Percentiles rank a stretch among this genome's conserved stretches.
These are phyloP conservation scores for Balansia obtecta DNA, from an alignment of 2,329 filamentous ascomycete species.

Conservation along the genomic window DNA sequence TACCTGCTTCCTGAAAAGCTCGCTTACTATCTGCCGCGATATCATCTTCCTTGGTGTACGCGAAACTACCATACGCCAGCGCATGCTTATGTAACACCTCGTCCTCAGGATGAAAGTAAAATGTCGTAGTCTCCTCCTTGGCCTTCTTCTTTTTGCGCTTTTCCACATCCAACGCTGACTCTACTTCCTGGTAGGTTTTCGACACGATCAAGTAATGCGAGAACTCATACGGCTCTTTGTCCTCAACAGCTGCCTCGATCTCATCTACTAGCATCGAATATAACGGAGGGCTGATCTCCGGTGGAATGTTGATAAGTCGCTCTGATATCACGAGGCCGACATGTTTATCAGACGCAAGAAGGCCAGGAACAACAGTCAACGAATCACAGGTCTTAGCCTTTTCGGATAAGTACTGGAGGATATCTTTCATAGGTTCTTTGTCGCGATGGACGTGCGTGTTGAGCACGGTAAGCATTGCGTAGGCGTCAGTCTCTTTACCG, in stretches of 20 bases:
- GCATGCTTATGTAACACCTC: slow-evolving; percentile 75
- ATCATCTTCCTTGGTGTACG: slow-evolving; percentile 72
- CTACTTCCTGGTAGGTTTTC: slow-evolving; percentile 84
- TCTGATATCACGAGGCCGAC: slow-evolving; percentile 85
- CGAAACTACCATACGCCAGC: slow-evolving; percentile 54
- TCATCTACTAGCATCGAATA: slow-evolving; percentile 92
- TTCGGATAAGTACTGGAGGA: slow-evolving; percentile 58
- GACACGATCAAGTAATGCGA: slow-evolving; percentile 86
- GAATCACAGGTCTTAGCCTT: slow-evolving; percentile 40
- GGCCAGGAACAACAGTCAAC: slow-evolving; percentile 42
- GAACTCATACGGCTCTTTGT: slow-evolving; percentile 86
- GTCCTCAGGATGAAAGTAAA: slow-evolving; percentile 94
- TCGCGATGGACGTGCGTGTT: slow-evolving; percentile 71
- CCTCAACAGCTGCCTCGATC: slow-evolving; percentile 74
- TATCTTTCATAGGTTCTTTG: slow-evolving; percentile 56
- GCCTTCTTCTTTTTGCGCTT: slow-evolving; percentile 50
- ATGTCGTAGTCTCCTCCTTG: slow-evolving; percentile 48
- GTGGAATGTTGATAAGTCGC: slow-evolving; percentile 91
- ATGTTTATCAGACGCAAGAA: slow-evolving; percentile 43
- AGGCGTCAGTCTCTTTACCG: slow-evolving; percentile 82
- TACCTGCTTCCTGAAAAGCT: slow-evolving; percentile 86
- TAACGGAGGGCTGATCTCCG: slow-evolving; percentile 83
- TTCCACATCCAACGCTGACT: slow-evolving; percentile 63
- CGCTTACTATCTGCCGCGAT: slow-evolving; percentile 80
- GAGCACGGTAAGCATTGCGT: slow-evolving; percentile 80